phyloP scores from a whole-genome alignment of 2,329 filamentous ascomycete genomes.

The Ceratocystis colombiana region DNA sequence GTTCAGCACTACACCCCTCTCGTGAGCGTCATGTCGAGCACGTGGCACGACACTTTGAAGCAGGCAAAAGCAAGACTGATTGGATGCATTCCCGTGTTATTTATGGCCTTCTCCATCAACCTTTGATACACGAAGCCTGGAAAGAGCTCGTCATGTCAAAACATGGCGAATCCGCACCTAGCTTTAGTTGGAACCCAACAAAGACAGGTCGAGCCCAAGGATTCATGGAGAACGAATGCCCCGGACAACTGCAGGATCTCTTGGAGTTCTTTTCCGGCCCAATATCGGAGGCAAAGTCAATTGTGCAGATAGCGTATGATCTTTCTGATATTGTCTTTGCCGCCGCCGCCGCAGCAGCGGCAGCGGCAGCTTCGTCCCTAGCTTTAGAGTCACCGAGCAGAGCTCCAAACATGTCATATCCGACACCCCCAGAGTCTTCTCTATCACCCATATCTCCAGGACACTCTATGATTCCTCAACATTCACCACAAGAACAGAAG shows the following conservation, averaged over 20 bases:
- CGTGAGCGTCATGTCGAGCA: conserved; percentile 59
- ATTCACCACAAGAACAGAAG: conserved; percentile 32
- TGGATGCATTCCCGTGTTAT: conserved; percentile 62
- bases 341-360: conserved; percentile 23
- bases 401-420: conserved; percentile 28
- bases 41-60: conserved; percentile 57
- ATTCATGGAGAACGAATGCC: conserved; percentile 52
- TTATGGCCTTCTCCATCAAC: conserved; percentile 57
- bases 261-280: conserved; percentile 55
- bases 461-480: conserved; percentile 27
- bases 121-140: conserved; percentile 52
- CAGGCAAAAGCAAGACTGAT: conserved; percentile 51
- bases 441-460: conserved; percentile 28
- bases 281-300: conserved; percentile 45
- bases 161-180: conserved; percentile 48
- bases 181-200: conserved; percentile 52
- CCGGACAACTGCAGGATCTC: conserved; percentile 53
- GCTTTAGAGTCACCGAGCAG: conserved; percentile 28
- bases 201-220: conserved; percentile 48
- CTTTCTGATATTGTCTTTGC: conserved; percentile 41
- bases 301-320: conserved; percentile 50
- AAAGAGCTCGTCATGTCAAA: conserved; percentile 45
- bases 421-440: conserved; percentile 28
- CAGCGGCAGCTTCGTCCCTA: neutral
- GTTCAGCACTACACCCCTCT: conserved; percentile 51